These are phyloP conservation scores for Skeletonema menzelii DNA, from an alignment of 108 stramenopile genomes.

Conservation along the genomic window DNA sequence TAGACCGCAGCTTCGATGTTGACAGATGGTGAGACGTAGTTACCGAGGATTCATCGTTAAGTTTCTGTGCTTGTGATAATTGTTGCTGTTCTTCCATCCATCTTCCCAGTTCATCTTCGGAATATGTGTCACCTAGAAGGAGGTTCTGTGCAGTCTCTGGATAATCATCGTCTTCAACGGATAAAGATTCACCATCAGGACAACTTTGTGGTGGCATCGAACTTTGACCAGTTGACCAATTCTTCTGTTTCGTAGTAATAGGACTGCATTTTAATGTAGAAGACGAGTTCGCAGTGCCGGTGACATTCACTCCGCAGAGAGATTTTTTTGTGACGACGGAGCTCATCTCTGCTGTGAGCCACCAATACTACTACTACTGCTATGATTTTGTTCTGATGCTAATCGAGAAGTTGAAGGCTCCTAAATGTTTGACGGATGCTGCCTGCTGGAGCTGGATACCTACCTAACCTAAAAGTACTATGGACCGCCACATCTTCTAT, in stretches of 20 bases:
- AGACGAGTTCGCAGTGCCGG: not conserved
- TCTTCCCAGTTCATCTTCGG: not conserved
- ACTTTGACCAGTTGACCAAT: not conserved
- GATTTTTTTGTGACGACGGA: not conserved
- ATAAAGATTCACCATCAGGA: not conserved
- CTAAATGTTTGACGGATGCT: too few relatives aligned
- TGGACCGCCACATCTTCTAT: too few relatives aligned
- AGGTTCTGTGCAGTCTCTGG: conserved; percentile 1
- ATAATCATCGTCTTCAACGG: not conserved
- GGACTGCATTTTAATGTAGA: not conserved
- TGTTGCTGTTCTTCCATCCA: conserved; percentile 12
- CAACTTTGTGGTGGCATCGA: not conserved
- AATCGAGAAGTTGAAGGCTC: not conserved
- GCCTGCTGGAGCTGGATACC: too few relatives aligned
- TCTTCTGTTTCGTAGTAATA: not conserved
- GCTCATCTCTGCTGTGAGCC: too few relatives aligned
- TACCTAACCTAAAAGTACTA: too few relatives aligned
- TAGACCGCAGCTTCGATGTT: not conserved
- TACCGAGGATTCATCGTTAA: not conserved
- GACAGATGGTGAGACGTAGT: not conserved
- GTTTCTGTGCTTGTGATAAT: not conserved
- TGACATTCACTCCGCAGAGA: not conserved
- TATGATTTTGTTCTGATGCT: too few relatives aligned
- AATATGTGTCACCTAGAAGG: conserved; percentile 1
- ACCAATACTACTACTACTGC: too few relatives aligned